Percentiles rank a stretch among this genome's conserved stretches.
Conservation (phyloP, 2,329 filamentous ascomycete species). For the Fusarium solani-melongenae region DNA sequence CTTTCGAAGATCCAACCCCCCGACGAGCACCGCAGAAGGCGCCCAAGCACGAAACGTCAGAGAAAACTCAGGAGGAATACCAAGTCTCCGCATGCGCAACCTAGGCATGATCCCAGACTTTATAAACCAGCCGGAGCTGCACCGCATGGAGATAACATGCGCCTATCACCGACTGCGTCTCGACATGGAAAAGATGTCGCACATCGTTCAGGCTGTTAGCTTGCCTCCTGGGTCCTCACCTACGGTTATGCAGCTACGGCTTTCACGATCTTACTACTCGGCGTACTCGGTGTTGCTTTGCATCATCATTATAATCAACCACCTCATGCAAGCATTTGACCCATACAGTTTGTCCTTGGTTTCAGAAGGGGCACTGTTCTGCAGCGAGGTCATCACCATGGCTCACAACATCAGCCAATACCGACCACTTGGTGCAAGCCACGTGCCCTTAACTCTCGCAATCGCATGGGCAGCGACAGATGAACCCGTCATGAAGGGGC, state of each 20-base stretch:
- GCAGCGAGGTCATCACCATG: constrained; percentile 21
- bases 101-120: constrained; percentile 28
- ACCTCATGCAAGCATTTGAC: constrained; percentile 34
- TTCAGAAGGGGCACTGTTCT: constrained; percentile 21
- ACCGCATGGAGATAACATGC: constrained; percentile 33
- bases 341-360: constrained; percentile 22
- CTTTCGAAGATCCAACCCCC: constrained; percentile 23
- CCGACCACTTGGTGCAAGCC: constrained; percentile 26
- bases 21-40: neutral
- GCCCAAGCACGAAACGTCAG: neutral
- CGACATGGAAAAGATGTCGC: constrained; percentile 25
- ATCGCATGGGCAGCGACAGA: constrained; percentile 34
- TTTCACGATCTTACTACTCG: constrained; percentile 19
- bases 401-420: constrained; percentile 18
- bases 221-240: constrained; percentile 15
- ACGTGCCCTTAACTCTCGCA: constrained; percentile 21
- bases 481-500: constrained; percentile 16
- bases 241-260: constrained; percentile 19
- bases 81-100: constrained; percentile 26
- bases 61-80: constrained; percentile 14
- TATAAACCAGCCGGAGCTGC: constrained; percentile 28
- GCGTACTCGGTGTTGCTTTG: constrained; percentile 23
- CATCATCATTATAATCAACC: constrained; percentile 15
- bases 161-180: constrained; percentile 23
- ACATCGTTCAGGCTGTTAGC: constrained; percentile 24